Base-by-base conservation (phyloP, 75 land plant genomes). In the Gnetum montanum region DNA sequence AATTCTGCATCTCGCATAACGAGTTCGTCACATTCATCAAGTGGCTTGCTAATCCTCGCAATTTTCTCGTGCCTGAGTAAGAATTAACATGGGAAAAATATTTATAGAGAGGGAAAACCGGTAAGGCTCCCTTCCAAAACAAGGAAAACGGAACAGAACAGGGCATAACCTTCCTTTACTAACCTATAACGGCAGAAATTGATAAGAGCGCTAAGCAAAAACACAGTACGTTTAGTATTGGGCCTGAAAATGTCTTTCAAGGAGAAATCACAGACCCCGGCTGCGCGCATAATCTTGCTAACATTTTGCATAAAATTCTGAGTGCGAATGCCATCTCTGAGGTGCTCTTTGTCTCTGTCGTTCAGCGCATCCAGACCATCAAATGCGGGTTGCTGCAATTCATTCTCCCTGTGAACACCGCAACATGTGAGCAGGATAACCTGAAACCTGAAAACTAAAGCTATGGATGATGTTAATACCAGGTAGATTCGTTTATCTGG, bases 201-300 rank as follows among this genome's bases (percentile, higher is more conserved):
- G 58, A 81, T 66, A 22, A 80, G 28, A 8, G 81, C 74, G 35
- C 84, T 70, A 8, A 84, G 45, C 54, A 69, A 72, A 0, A 8
- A 31, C 10, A 64, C 46, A 3, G 78, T 81, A 25, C 85, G 49
- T 15, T 65, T 15, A 4, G 68, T 34, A 13, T 81, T 79, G 0
- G 88, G 88, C 38, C 34, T 51, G 52, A 77, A 54, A 40, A 84
- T 40, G 54, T 84, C 88, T 31, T 54, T 67, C 23, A 66, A 43
- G 10, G 54, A 57, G 43, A 84, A 77, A 26, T 60, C 69, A 18
- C 12, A 12, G 3, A 73, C 75, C 6, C 71, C 61, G 2, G 67
- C 27, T 12, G 73, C 66, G 6, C 37, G 35, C 63, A 84, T 43
- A 1, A 81, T 8, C 23, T 74, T 53, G 50, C 35, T 62, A 11